Evolutionary conservation across 2,329 filamentous ascomycete species (phyloP), one percentile per base, ranked within the genome.

Genomic region (Pseudogymnoascus sp.): DNA sequence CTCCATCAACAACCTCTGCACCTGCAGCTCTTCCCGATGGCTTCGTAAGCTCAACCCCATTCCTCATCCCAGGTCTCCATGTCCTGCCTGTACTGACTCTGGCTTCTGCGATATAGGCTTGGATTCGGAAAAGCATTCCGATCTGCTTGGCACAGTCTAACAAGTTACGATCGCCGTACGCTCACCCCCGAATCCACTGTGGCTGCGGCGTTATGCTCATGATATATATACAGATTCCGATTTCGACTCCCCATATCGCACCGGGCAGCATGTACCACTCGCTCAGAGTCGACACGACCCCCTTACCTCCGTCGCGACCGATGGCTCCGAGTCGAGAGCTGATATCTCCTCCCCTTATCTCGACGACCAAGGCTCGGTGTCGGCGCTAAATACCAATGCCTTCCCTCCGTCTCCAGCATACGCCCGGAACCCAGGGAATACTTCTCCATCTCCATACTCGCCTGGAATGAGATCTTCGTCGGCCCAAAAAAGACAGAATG

Each of bases 211-310:
- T 60, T 41, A 38, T 60, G 33, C 58, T 60, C 33, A 60, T 41
- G 19, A 60, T 60, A 8, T n/a, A 29, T 60, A 67, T 66, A 69
- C 79, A 96, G 94, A 99, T 79, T 96, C 94, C 67, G 88, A 87
- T 65, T 90, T 89, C 80, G 91, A 99, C 78, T 96, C 93, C 64
- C 92, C 94, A 60, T 95, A 96, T 78, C 88, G 92, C 73, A 91
- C 90, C 65, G 92, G 92, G 67, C 87, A 89, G 73, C 93, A 97
- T 77, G 90, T 96, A 65, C 92, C 92, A 65, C 84, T 97, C 65
- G 87, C 88, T 67, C 89, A 92, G 76, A 89, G 86, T 75, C 85
- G 91, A 68, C 87, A 92, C 76, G 86, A 87, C 68, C 88, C 90
- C 66, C 83, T 97, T 72, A 93, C 91, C 43, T 92, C 92, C 60